A percentile compares a stretch with the other conserved stretches of the same genome.
phyloP scores from a whole-genome alignment of 2,329 filamentous ascomycete species.

The Penicillium sp. region DNA sequence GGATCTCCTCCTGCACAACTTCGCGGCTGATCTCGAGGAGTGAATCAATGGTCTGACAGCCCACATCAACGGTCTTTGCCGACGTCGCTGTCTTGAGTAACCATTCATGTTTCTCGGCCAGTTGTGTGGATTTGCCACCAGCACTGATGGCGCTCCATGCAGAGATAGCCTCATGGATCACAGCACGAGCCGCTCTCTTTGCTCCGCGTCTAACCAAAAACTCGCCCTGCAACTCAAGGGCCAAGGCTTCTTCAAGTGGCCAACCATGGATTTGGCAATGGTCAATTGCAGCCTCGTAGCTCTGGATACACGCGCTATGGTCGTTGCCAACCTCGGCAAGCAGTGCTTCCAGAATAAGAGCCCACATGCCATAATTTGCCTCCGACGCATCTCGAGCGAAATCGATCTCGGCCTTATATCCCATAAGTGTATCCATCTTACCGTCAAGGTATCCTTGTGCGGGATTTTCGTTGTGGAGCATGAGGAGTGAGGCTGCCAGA shows the following conservation, averaged over 20 bases:
- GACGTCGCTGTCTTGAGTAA: conserved; percentile 55
- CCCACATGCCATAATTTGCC: conserved; percentile 59
- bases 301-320: conserved; percentile 45
- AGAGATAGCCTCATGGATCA: conserved; percentile 56
- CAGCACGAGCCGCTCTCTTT: conserved; percentile 55
- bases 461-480: conserved; percentile 44
- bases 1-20: conserved; percentile 30
- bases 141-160: conserved; percentile 58
- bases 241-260: conserved; percentile 57
- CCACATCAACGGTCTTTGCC: conserved; percentile 51
- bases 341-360: conserved; percentile 54
- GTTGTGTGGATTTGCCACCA: conserved; percentile 55
- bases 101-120: conserved; percentile 58
- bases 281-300: conserved; percentile 56
- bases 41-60: conserved; percentile 56
- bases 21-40: conserved; percentile 41
- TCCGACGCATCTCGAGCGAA: conserved; percentile 52
- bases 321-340: conserved; percentile 50
- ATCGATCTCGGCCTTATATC: conserved; percentile 53
- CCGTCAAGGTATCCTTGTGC: conserved; percentile 43
- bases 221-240: conserved; percentile 58
- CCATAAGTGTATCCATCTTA: conserved; percentile 48
- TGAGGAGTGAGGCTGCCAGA: conserved; percentile 43
- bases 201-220: conserved; percentile 56
- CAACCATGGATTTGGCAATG: conserved; percentile 58